Evolutionary conservation across 179 eudicot species (phyloP).

Genomic region (Beta corolliflora): DNA sequence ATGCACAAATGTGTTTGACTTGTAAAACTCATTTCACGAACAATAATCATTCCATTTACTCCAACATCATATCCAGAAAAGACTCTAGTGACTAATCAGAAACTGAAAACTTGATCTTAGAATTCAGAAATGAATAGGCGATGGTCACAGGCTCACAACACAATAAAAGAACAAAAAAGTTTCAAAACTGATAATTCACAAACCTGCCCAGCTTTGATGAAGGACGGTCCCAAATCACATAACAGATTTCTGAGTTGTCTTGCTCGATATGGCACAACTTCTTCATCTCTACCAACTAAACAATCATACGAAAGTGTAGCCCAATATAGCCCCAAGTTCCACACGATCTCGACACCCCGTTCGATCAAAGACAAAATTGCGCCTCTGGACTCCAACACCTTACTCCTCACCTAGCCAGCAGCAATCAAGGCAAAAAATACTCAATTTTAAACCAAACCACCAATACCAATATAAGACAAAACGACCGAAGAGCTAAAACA

Average conservation of each 20-base stretch:
- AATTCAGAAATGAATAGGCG: neutral
- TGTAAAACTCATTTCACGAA: neutral
- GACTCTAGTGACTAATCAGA: neutral
- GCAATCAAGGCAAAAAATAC: slow-evolving; percentile 16
- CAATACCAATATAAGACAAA: neutral
- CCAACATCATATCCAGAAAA: neutral
- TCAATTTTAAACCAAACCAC: slow-evolving; percentile 6
- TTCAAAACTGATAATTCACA: slow-evolving; percentile 3
- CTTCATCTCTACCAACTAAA: slow-evolving; percentile 82
- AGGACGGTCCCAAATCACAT: slow-evolving; percentile 90
- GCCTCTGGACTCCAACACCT: slow-evolving; percentile 84
- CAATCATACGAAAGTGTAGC: slow-evolving; percentile 73
- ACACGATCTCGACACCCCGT: slow-evolving; percentile 78
- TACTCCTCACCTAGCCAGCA: slow-evolving; percentile 73
- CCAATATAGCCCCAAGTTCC: slow-evolving; percentile 93
- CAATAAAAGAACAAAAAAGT: neutral
- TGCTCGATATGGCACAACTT: slow-evolving; percentile 94
- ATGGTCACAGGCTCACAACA: neutral
- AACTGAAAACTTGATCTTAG: neutral
- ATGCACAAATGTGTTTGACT: neutral
- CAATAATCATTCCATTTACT: neutral
- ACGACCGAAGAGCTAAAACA: neutral
- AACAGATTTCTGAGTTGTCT: slow-evolving; percentile 84
- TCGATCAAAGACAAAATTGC: slow-evolving; percentile 70
- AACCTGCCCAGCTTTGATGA: slow-evolving; percentile 99